Conservation (phyloP, 352 stramenopile species). For the Pythium chondricola region DNA sequence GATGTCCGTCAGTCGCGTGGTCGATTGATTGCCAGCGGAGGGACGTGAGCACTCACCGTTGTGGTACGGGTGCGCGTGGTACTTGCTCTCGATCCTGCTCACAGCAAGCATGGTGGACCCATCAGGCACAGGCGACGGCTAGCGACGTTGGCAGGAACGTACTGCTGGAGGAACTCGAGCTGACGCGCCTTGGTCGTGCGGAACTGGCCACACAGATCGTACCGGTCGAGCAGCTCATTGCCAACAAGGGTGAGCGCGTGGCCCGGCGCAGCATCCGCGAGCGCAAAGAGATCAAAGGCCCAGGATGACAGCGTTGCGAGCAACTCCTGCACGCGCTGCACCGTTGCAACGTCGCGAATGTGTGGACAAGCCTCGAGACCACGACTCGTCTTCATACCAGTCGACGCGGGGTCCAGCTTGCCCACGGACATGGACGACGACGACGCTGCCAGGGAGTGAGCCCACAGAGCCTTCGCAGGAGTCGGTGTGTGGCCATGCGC, state of each 20-base stretch:
- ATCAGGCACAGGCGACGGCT: neutral
- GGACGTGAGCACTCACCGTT: slow-evolving; percentile 38
- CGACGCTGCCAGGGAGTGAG: neutral
- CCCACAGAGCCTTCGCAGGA: too few relatives aligned
- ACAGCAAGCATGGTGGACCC: neutral
- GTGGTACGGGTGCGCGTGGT: slow-evolving; percentile 77
- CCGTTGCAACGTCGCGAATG: slow-evolving; percentile 32
- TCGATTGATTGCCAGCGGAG: neutral
- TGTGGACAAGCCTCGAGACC: slow-evolving; percentile 49
- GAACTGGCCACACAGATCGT: slow-evolving; percentile 60
- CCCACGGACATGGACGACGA: slow-evolving; percentile 26
- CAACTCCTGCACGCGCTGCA: slow-evolving; percentile 45
- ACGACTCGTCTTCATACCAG: slow-evolving; percentile 2
- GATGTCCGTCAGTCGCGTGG: too few relatives aligned
- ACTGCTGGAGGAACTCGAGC: slow-evolving; percentile 60
- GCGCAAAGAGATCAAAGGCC: slow-evolving; percentile 68
- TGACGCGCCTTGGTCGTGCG: slow-evolving; percentile 42
- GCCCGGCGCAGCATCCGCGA: slow-evolving; percentile 40
- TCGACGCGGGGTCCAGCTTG: slow-evolving; percentile 24
- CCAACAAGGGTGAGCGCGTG: slow-evolving; percentile 66
- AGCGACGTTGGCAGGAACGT: too few relatives aligned
- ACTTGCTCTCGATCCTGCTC: slow-evolving; percentile 47
- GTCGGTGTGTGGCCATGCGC: too few relatives aligned
- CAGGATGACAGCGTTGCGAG: slow-evolving; percentile 50
- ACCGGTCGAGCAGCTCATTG: slow-evolving; percentile 68